Evolutionary conservation across 768 basidiomycete genomes (phyloP).

Genomic region (Kwoniella heveanensis): DNA sequence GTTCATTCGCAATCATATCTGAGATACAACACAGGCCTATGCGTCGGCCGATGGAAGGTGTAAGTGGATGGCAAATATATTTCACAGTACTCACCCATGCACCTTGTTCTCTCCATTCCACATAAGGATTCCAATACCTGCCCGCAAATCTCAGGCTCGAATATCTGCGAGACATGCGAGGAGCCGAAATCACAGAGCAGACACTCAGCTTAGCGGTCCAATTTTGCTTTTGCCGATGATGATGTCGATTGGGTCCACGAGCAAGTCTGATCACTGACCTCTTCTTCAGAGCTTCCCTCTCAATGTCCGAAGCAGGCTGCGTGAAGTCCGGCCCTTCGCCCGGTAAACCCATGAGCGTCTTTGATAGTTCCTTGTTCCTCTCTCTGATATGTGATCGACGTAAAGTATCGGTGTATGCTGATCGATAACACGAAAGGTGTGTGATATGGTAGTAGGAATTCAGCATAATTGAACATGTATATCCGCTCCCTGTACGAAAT

Average conservation of each 20-base stretch:
- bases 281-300: slow-evolving; percentile 47
- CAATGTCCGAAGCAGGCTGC: slow-evolving; percentile 37
- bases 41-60: too few relatives aligned
- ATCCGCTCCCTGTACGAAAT: too few relatives aligned
- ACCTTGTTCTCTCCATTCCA: slow-evolving; percentile 50
- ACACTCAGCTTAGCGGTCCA: too few relatives aligned
- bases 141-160: slow-evolving; percentile 45
- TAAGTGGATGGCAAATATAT: neutral
- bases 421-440: too few relatives aligned
- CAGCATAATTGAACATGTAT: too few relatives aligned
- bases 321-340: slow-evolving; percentile 25
- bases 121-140: slow-evolving; percentile 48
- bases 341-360: slow-evolving; percentile 25
- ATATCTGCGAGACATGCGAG: slow-evolving; percentile 39
- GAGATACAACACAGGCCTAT: too few relatives aligned
- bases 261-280: slow-evolving; percentile 22
- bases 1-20: too few relatives aligned
- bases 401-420: slow-evolving; percentile 49
- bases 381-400: slow-evolving; percentile 41
- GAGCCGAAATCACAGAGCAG: too few relatives aligned
- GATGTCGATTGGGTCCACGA: neutral
- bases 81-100: slow-evolving; percentile 39
- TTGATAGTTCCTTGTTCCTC: slow-evolving; percentile 21
- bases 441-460: too few relatives aligned
- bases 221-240: too few relatives aligned